Conservation (phyloP, 768 basidiomycete species). For the Psilocybe tampanensis region DNA sequence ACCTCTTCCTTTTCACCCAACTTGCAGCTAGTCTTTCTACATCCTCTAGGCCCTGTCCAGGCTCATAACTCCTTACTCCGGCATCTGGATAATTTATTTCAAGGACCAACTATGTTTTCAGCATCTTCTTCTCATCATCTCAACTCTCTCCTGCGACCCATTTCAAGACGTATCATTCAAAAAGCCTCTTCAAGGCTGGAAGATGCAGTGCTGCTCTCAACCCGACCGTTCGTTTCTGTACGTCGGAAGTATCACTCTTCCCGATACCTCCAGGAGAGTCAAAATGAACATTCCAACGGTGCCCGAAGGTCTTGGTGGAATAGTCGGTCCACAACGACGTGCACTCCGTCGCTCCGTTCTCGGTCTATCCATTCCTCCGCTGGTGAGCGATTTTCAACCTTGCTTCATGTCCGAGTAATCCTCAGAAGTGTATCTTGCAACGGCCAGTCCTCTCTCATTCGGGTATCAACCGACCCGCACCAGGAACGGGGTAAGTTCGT, state of each 20-base stretch:
- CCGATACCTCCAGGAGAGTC: background rate
- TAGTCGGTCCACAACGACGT: background rate
- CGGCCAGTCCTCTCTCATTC: slow-evolving; percentile 10
- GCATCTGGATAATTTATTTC: background rate
- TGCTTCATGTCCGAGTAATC: background rate
- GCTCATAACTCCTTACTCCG: too few species aligned
- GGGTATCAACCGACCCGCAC: slow-evolving; percentile 25
- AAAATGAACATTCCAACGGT: background rate
- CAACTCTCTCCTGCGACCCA: background rate
- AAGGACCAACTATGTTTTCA: slow-evolving; percentile 1
- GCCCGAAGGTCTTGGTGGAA: background rate
- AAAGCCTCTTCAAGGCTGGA: background rate
- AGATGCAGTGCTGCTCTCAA: background rate
- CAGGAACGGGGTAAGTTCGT: slow-evolving; percentile 29
- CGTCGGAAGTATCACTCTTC: background rate
- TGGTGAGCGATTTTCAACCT: slow-evolving; percentile 12
- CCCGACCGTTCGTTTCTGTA: background rate
- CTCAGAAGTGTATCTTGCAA: background rate
- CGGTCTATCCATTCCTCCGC: slow-evolving; percentile 23
- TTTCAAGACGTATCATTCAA: background rate
- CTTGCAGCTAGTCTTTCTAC: too few species aligned
- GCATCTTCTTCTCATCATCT: background rate
- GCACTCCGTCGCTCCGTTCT: background rate
- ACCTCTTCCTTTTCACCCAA: too few species aligned
- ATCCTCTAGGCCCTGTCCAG: too few species aligned